Conservation (phyloP, 768 basidiomycete genomes). For the Lentinula sp. region DNA sequence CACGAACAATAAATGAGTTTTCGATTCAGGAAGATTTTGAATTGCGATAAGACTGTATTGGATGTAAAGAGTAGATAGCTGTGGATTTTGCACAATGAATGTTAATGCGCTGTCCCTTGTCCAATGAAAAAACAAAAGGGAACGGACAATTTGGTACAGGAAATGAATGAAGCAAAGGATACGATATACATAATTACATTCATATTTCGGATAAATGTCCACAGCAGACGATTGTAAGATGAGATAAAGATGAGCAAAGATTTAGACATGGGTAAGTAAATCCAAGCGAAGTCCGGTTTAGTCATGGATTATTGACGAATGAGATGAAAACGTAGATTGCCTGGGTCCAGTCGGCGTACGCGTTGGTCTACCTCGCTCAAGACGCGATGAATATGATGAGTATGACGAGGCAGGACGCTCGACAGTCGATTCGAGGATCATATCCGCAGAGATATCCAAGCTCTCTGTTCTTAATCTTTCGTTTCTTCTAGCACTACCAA, state of each 20-base stretch:
- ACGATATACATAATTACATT: neutral
- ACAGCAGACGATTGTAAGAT: neutral
- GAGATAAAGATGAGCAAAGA: neutral
- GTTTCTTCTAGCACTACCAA: constrained; percentile 2
- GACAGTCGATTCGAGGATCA: neutral
- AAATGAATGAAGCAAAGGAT: neutral
- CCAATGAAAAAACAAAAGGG: neutral
- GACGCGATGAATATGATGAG: neutral
- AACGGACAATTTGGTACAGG: neutral
- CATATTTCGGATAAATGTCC: neutral
- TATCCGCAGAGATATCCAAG: neutral
- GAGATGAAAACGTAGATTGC: neutral
- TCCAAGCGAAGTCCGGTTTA: neutral
- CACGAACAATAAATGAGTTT: neutral
- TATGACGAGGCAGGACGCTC: neutral
- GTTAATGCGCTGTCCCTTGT: neutral
- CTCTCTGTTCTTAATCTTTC: constrained; percentile 3
- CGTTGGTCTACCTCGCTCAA: neutral
- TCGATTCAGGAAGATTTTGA: neutral
- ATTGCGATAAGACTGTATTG: neutral
- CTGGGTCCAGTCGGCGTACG: constrained; percentile 1
- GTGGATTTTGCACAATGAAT: neutral
- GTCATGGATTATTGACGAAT: neutral
- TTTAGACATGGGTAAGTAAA: neutral
- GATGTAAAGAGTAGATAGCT: neutral